Percentiles rank a stretch among this genome's conserved stretches.
These are phyloP conservation scores for Phaffia australis DNA, from an alignment of 768 basidiomycete genomes.

Conservation along the genomic window DNA sequence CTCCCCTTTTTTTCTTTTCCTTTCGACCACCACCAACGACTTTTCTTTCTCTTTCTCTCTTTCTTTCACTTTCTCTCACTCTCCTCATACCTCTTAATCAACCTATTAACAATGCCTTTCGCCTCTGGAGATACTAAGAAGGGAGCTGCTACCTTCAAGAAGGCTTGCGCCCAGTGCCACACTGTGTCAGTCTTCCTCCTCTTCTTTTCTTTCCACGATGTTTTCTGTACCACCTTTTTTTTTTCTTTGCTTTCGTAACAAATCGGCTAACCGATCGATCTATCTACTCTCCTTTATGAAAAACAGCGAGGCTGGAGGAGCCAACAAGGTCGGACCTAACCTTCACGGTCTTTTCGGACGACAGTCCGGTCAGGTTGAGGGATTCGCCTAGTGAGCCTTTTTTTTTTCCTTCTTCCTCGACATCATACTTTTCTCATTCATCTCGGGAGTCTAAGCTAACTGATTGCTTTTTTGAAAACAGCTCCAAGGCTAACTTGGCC, in stretches of 20 bases:
- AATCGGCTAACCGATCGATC: too few species aligned
- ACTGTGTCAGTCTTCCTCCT: background rate
- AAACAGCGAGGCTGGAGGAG: constrained; percentile 16
- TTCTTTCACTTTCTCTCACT: background rate
- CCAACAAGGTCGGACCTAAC: constrained; percentile 68
- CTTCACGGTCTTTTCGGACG: constrained; percentile 65
- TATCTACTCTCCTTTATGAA: too few species aligned
- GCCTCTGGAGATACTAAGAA: too few species aligned
- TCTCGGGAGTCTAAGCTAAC: too few species aligned
- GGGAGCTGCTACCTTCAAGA: background rate
- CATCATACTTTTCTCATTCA: too few species aligned
- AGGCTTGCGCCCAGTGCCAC: constrained; percentile 26
- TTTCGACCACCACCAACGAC: too few species aligned
- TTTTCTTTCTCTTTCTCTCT: background rate
- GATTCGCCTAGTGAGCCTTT: constrained; percentile 72
- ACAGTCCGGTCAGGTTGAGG: constrained; percentile 66
- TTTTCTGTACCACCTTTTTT: too few species aligned
- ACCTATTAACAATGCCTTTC: too few species aligned
- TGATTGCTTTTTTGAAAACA: background rate
- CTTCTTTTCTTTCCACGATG: too few species aligned
- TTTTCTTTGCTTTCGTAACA: too few species aligned
- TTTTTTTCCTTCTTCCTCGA: too few species aligned
- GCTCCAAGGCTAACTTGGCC: constrained; percentile 63
- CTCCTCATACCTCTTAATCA: background rate
- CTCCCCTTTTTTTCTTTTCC: too few species aligned